A percentile compares a stretch with the other conserved stretches of the same genome.
Evolutionary conservation across 1,284 basidiomycete species (phyloP).

Genomic region (Sporisorium scitamineum): DNA sequence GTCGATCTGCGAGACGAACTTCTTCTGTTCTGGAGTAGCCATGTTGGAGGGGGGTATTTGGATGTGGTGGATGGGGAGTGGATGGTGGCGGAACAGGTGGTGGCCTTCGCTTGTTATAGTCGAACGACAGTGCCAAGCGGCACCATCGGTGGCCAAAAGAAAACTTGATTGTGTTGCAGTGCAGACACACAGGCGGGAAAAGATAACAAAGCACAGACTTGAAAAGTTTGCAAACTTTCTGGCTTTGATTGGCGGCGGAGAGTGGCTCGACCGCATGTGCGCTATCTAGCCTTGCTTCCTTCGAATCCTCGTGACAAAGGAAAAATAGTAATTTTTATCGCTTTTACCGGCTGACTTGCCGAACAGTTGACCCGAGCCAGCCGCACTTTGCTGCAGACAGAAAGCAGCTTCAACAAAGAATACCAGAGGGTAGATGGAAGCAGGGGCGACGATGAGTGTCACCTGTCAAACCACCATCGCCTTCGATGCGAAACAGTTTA

Average conservation of each 20-base stretch:
- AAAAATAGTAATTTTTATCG: not conserved
- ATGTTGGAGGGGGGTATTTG: conserved; percentile 13
- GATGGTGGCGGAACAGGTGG: not conserved
- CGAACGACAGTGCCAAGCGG: not conserved
- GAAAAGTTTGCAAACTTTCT: conserved; percentile 10
- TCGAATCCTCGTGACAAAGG: not conserved
- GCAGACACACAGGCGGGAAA: not conserved
- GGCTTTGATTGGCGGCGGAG: not conserved
- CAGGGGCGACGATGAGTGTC: not conserved
- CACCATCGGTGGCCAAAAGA: not conserved
- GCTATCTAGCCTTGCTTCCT: not conserved
- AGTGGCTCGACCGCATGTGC: not conserved
- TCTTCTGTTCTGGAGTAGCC: conserved; percentile 52
- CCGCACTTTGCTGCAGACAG: not conserved
- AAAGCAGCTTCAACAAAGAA: not conserved
- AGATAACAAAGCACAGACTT: conserved; percentile 23
- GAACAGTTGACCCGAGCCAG: not conserved
- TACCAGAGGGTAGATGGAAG: no score
- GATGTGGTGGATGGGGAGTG: not conserved
- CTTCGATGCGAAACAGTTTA: not conserved
- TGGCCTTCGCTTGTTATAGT: not conserved
- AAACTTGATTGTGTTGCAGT: not conserved
- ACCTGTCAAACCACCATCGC: not conserved
- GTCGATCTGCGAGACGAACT: conserved; percentile 65
- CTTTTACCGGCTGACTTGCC: conserved; percentile 8